phyloP scores from a whole-genome alignment of 805 yeast genomes.

The Nakazawaea populi region DNA sequence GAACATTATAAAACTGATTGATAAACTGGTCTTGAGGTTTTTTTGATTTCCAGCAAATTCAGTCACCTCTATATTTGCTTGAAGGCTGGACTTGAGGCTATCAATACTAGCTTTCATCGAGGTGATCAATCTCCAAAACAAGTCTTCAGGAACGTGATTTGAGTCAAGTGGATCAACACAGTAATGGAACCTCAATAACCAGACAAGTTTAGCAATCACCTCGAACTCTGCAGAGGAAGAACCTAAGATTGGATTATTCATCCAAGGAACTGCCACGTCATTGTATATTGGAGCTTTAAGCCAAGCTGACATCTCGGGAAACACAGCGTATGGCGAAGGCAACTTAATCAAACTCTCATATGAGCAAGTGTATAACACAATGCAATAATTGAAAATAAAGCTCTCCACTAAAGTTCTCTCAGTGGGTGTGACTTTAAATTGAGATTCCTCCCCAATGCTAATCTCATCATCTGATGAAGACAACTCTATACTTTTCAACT shows the following conservation, averaged over 20 bases:
- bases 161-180: neutral
- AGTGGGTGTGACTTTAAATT: conserved; percentile 12
- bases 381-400: conserved; percentile 35
- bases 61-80: neutral
- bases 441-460: neutral
- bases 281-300: conserved; percentile 19
- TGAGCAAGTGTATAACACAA: conserved; percentile 30
- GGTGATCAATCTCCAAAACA: conserved; percentile 9
- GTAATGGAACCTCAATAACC: conserved; percentile 23
- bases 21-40: conserved; percentile 1
- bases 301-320: conserved; percentile 27
- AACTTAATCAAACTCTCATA: conserved; percentile 21
- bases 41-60: neutral
- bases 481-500: neutral
- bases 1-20: conserved; percentile 1
- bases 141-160: conserved; percentile 1
- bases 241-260: conserved; percentile 37
- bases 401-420: conserved; percentile 38
- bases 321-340: conserved; percentile 36
- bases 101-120: conserved; percentile 4
- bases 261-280: conserved; percentile 25
- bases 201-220: conserved; percentile 30
- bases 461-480: neutral
- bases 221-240: conserved; percentile 32
- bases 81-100: neutral